These are phyloP conservation scores for Dioscorea zingiberensis DNA, from an alignment of 106 monocot genomes.

Conservation along the genomic window DNA sequence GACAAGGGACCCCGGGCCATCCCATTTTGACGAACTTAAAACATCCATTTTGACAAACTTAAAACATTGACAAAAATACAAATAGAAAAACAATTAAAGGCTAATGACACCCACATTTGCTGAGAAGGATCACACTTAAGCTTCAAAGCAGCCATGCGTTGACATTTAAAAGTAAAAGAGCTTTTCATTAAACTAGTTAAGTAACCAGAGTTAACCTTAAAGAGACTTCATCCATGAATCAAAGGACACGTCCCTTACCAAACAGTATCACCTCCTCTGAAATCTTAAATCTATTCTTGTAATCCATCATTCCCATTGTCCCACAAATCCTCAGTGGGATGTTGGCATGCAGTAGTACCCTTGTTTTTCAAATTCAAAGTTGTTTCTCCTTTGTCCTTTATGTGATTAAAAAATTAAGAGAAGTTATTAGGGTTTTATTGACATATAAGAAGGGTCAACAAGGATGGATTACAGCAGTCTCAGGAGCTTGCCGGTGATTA, in stretches of 20 bases:
- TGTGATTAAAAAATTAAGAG: neutral
- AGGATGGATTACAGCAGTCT: neutral
- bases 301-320: neutral
- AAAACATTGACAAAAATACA: no score
- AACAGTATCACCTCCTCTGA: neutral
- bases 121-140: constrained; percentile 3
- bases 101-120: no score
- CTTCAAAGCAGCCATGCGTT: neutral
- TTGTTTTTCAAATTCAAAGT: neutral
- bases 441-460: neutral
- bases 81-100: no score
- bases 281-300: neutral
- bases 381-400: neutral
- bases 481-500: neutral
- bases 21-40: no score
- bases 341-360: neutral
- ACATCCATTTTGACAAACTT: no score
- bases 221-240: neutral
- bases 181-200: neutral
- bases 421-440: neutral
- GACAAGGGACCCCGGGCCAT: no score
- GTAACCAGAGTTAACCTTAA: neutral
- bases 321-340: neutral
- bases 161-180: neutral
- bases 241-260: neutral